phyloP scores from a whole-genome alignment of 2,329 filamentous ascomycete species.

The Mycosphaerella sp. region DNA sequence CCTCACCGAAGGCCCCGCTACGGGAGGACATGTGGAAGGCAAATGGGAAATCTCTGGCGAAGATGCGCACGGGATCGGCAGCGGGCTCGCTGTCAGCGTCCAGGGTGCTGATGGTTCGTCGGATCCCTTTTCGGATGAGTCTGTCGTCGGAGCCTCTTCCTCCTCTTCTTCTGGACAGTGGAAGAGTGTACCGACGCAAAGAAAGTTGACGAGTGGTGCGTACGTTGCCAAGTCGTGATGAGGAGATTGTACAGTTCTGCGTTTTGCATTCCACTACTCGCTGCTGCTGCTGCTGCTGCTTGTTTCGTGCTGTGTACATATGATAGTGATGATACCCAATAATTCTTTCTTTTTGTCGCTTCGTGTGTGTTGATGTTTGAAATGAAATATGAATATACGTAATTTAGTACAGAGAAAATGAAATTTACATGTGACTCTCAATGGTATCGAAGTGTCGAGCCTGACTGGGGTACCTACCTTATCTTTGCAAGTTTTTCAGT shows the following conservation, averaged over 20 bases:
- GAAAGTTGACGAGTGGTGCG: conserved; percentile 67
- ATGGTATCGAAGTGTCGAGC: no score
- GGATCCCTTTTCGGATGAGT: conserved; percentile 66
- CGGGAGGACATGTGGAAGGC: conserved; percentile 72
- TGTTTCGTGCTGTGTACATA: no score
- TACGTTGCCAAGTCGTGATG: conserved; percentile 43
- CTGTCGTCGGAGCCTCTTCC: conserved; percentile 27
- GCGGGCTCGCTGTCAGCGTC: conserved; percentile 56
- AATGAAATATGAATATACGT: no score
- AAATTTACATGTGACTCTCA: no score
- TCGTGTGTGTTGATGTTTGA: no score
- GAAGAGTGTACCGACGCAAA: conserved; percentile 59
- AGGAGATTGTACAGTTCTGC: background rate
- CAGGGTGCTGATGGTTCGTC: conserved; percentile 39
- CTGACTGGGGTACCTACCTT: no score
- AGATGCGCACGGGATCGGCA: conserved; percentile 46
- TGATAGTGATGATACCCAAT: no score
- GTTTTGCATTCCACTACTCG: no score
- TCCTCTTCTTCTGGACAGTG: conserved; percentile 43
- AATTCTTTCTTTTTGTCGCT: no score
- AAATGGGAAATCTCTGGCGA: conserved; percentile 64
- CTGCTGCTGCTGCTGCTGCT: no score
- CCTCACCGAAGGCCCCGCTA: conserved; percentile 62
- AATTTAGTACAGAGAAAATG: no score
- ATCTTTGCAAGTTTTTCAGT: no score